Conservation (phyloP, 495 filamentous ascomycete genomes). For the Annulohypoxylon bovei region DNA sequence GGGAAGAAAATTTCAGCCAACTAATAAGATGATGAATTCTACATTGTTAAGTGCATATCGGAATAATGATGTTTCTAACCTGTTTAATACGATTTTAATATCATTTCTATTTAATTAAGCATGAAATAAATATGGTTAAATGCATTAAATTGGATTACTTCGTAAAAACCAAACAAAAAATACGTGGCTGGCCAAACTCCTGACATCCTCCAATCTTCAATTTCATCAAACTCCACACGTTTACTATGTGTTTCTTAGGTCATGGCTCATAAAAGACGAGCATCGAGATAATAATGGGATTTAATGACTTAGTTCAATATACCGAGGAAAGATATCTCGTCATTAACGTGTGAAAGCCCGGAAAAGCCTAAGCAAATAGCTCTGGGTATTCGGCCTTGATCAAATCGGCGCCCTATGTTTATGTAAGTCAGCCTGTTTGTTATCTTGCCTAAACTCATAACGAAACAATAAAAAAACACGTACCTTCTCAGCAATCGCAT, state of each 20-base stretch:
- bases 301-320: background rate
- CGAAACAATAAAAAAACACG: background rate
- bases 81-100: background rate
- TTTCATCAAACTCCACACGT: background rate
- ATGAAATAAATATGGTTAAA: background rate
- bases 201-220: background rate
- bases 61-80: background rate
- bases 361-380: conserved; percentile 37
- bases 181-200: background rate
- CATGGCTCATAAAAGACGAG: background rate
- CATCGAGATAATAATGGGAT: background rate
- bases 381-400: conserved; percentile 56
- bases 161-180: background rate
- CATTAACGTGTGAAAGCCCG: background rate
- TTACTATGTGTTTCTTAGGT: background rate
- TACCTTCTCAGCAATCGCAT: conserved; percentile 67
- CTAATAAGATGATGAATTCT: background rate
- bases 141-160: background rate
- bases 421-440: conserved; percentile 18
- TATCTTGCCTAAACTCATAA: background rate
- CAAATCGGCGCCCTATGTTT: conserved; percentile 55
- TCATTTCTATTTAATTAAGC: background rate
- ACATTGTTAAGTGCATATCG: background rate
- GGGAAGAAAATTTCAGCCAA: background rate
- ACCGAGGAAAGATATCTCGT: background rate